Evolutionary conservation across 108 stramenopile species (phyloP).

Genomic region (Pseudonitzschia pungens): DNA sequence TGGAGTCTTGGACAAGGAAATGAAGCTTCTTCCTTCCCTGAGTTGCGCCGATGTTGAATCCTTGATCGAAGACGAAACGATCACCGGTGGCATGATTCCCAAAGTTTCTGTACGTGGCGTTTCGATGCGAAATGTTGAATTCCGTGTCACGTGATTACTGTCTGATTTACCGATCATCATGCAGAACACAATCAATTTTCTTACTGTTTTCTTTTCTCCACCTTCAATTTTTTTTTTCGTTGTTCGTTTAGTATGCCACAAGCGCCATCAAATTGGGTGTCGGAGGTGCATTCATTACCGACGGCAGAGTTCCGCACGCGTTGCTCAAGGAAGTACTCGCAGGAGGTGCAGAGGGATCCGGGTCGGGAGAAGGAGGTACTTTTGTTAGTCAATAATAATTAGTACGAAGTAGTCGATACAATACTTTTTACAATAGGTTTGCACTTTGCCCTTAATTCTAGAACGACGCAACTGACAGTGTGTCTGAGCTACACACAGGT

Average conservation of each 20-base stretch:
- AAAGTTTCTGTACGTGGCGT: conserved; percentile 56
- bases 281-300: conserved; percentile 80
- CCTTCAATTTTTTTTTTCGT: neutral
- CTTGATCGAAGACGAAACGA: conserved; percentile 89
- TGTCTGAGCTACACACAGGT: too few relatives aligned
- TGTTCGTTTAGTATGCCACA: conserved; percentile 54
- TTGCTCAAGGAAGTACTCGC: conserved; percentile 79
- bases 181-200: neutral
- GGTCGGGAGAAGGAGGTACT: conserved; percentile 54
- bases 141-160: neutral
- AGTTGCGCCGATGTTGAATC: conserved; percentile 65
- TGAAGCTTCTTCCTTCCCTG: conserved; percentile 69
- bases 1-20: conserved; percentile 93
- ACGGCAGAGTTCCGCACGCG: conserved; percentile 89
- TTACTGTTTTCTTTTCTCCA: conserved; percentile 5
- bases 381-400: conserved; percentile 31
- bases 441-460: too few relatives aligned
- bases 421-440: too few relatives aligned
- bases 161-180: neutral
- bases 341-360: conserved; percentile 39
- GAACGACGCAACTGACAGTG: too few relatives aligned
- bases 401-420: too few relatives aligned
- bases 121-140: neutral
- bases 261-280: conserved; percentile 83
- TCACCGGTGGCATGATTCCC: conserved; percentile 97